Evolutionary conservation across 2,329 filamentous ascomycete species (phyloP).

Genomic region (Hypoxylon sp.): DNA sequence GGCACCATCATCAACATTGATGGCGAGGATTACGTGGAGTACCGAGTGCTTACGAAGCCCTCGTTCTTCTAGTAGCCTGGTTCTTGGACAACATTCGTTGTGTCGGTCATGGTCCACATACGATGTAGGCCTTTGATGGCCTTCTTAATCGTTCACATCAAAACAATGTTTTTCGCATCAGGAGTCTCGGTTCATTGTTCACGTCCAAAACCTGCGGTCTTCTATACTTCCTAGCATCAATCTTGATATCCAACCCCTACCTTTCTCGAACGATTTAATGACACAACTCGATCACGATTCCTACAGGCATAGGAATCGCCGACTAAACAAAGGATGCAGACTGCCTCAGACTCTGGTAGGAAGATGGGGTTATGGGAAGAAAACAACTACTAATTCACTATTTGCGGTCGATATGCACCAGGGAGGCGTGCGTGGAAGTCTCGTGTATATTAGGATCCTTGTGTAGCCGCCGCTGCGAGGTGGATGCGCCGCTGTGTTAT

Average conservation of each 20-base stretch:
- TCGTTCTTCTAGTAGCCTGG: slow-evolving; percentile 66
- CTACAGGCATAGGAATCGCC: not conserved
- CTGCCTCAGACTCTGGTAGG: not conserved
- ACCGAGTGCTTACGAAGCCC: slow-evolving; percentile 75
- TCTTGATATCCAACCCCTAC: not conserved
- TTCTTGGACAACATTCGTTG: not conserved
- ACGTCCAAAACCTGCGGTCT: not conserved
- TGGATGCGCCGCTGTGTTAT: not conserved
- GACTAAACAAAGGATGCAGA: not conserved
- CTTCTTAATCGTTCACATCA: not conserved
- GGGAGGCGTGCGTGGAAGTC: not conserved
- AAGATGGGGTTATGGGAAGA: not conserved
- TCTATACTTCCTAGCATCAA: not conserved
- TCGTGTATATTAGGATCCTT: not conserved
- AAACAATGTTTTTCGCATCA: not conserved
- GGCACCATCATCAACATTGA: slow-evolving; percentile 75
- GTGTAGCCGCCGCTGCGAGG: not conserved
- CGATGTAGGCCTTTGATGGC: not conserved
- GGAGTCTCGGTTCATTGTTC: not conserved
- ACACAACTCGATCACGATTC: not conserved
- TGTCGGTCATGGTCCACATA: not conserved
- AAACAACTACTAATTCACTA: not conserved
- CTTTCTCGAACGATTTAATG: not conserved
- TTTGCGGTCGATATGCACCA: not conserved
- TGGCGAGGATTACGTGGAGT: slow-evolving; percentile 77